A percentile compares a stretch with the other conserved stretches of the same genome.
Conservation (phyloP, 1,284 basidiomycete species). For the Cutaneotrichosporon mucoides region DNA sequence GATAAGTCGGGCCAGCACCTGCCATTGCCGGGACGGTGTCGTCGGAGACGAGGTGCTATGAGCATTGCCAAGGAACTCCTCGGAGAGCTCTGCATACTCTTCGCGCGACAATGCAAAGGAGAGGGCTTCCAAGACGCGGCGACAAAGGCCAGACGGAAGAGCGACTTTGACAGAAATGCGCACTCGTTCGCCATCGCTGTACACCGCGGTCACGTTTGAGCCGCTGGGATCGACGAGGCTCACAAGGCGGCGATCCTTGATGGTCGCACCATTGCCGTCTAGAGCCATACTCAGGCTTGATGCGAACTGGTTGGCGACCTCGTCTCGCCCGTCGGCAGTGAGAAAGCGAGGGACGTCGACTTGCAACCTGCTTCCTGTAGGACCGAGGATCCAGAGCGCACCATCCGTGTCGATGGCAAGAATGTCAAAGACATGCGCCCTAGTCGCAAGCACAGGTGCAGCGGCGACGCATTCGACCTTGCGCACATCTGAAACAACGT, state of each 20-base stretch:
- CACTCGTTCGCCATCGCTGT: slow-evolving; percentile 54
- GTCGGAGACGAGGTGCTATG: background rate
- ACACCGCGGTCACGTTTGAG: slow-evolving; percentile 53
- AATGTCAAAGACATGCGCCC: slow-evolving; percentile 62
- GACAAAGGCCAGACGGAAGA: slow-evolving; percentile 56
- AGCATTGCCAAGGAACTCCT: background rate
- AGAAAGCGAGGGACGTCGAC: slow-evolving; percentile 20
- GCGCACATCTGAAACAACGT: slow-evolving; percentile 20
- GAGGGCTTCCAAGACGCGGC: slow-evolving; percentile 60
- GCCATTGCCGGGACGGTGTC: slow-evolving; percentile 1
- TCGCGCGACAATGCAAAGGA: slow-evolving; percentile 55
- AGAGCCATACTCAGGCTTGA: slow-evolving; percentile 34
- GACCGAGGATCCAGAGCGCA: slow-evolving; percentile 57
- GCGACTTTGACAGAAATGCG: slow-evolving; percentile 55
- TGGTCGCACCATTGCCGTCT: slow-evolving; percentile 1
- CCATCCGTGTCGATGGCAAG: slow-evolving; percentile 60
- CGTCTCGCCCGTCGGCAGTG: slow-evolving; percentile 27
- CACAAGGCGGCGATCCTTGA: slow-evolving; percentile 7
- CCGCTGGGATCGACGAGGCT: slow-evolving; percentile 49
- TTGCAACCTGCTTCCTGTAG: slow-evolving; percentile 55
- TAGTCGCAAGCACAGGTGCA: slow-evolving; percentile 60
- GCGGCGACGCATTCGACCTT: slow-evolving; percentile 54
- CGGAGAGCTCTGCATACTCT: slow-evolving; percentile 14
- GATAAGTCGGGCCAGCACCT: slow-evolving; percentile 44
- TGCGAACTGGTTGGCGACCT: slow-evolving; percentile 31